Base-by-base conservation (phyloP, 1,284 basidiomycete genomes). In the Pseudozyma thailandica region DNA sequence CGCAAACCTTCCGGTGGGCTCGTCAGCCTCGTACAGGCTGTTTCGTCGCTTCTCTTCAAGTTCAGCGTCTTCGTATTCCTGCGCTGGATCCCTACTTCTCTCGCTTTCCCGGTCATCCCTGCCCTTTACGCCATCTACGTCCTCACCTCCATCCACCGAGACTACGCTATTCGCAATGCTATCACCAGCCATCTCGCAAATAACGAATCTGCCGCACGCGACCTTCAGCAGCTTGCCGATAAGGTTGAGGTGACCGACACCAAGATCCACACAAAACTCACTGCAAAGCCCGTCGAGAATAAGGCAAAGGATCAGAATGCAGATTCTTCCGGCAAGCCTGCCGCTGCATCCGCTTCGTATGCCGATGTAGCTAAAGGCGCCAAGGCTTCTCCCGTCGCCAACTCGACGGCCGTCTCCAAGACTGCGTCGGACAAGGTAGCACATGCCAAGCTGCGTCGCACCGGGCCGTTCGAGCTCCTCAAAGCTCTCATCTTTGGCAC, bases 41-140 rank as follows among this genome's bases (percentile, higher is more conserved):
- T 69, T 16, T 59, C 59, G 9, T 75, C 74, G 31, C 33, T 77
- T 20, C 55, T 81, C 35, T 75, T 78, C 57, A 78, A 79, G 26
- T 38, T 76, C 2, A n/a, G 56, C 31, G 70, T 75, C 55, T 78
- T 53, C 33, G 31, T 81, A 27, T 82, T 79, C 51, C 43, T 82
- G 48, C 72, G 78, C 9, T 74, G 79, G 75, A 74, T 82, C 25
- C 78, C 78, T 9, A 74, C 64, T 10, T 50, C 59, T 4, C 39
- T 72, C 15, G 65, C 64, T 0, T 66, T 58, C 44, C 70, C 76
- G 5, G 50, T 62, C 21, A 70, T 76, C n/a, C 78, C 77, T 10
- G 25, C 46, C 5, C 33, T 76, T 31, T 80, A 74, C 61, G 63
- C 56, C 12, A 31, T 73, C 28, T 77, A 75, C 43, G 30, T 72